Evolutionary conservation across 345 rosid genomes (phyloP).

Genomic region (Camelina neglecta): DNA sequence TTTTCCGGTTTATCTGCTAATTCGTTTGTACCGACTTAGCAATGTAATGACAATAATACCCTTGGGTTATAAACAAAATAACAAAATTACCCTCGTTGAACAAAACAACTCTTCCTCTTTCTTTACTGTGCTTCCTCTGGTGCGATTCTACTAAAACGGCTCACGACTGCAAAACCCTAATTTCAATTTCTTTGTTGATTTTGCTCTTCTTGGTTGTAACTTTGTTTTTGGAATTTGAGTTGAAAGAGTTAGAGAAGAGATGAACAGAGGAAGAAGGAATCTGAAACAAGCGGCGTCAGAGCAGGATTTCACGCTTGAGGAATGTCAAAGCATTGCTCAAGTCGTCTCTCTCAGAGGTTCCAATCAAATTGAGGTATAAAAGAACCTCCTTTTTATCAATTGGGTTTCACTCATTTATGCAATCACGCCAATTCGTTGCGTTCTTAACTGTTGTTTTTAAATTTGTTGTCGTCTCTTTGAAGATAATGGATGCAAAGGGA

Average conservation of each 20-base stretch:
- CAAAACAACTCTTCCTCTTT: no score
- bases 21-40: conserved; percentile 30
- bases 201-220: background rate
- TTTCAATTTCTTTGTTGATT: conserved; percentile 11
- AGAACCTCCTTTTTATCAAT: background rate
- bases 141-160: conserved; percentile 19
- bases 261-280: conserved; percentile 91
- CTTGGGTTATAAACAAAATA: background rate
- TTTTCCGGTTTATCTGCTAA: conserved; percentile 39
- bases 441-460: no score
- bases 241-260: conserved; percentile 39
- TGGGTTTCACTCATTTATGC: background rate
- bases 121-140: conserved; percentile 6
- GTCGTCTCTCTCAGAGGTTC: conserved; percentile 90
- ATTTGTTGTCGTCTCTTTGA: background rate
- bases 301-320: conserved; percentile 56
- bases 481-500: conserved; percentile 82
- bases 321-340: conserved; percentile 72
- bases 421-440: background rate
- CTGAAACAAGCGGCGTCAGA: conserved; percentile 75
- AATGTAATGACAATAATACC: conserved; percentile 15
- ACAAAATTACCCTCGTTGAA: background rate
- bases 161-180: conserved; percentile 41
- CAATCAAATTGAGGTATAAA: conserved; percentile 77
- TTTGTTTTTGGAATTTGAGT: background rate